Percentiles rank a stretch among this genome's conserved stretches.
Evolutionary conservation across 177 flowering plant species (phyloP).

Genomic region (Telopea speciosissima): DNA sequence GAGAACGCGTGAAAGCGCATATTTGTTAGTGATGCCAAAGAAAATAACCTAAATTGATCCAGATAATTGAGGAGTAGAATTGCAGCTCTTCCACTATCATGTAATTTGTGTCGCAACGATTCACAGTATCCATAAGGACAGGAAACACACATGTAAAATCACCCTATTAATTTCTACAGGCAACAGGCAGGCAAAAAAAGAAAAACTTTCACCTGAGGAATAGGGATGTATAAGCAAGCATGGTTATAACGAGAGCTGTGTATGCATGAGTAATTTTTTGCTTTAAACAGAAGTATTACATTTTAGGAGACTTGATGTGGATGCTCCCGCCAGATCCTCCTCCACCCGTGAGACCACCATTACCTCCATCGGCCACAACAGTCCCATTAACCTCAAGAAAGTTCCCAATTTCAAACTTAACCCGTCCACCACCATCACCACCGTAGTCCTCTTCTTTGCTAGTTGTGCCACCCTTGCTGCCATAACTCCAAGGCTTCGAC

Average conservation of each 20-base stretch:
- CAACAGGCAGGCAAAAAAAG: background rate
- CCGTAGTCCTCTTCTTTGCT: slow-evolving; percentile 80
- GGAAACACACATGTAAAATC: too few species aligned
- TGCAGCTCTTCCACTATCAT: too few species aligned
- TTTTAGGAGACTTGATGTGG: slow-evolving; percentile 52
- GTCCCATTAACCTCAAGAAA: slow-evolving; percentile 56
- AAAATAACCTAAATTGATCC: too few species aligned
- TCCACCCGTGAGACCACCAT: slow-evolving; percentile 76
- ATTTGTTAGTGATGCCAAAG: too few species aligned
- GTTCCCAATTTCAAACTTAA: slow-evolving; percentile 31
- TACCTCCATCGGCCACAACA: slow-evolving; percentile 75
- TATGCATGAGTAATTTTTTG: too few species aligned
- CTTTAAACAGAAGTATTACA: slow-evolving; percentile 39
- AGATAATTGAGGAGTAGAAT: too few species aligned
- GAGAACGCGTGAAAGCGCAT: too few species aligned
- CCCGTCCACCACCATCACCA: slow-evolving; percentile 85
- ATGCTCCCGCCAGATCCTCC: slow-evolving; percentile 99
- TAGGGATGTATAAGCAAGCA: background rate
- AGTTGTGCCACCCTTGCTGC: slow-evolving; percentile 83
- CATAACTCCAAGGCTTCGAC: slow-evolving; percentile 57
- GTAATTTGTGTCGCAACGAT: too few species aligned
- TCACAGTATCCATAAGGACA: too few species aligned
- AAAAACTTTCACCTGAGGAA: too few species aligned
- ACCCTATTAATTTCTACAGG: too few species aligned
- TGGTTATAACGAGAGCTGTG: too few species aligned